A percentile compares a stretch with the other conserved stretches of the same genome.
Evolutionary conservation across 1,284 basidiomycete genomes (phyloP).

Genomic region (Rhodotorula sp.): DNA sequence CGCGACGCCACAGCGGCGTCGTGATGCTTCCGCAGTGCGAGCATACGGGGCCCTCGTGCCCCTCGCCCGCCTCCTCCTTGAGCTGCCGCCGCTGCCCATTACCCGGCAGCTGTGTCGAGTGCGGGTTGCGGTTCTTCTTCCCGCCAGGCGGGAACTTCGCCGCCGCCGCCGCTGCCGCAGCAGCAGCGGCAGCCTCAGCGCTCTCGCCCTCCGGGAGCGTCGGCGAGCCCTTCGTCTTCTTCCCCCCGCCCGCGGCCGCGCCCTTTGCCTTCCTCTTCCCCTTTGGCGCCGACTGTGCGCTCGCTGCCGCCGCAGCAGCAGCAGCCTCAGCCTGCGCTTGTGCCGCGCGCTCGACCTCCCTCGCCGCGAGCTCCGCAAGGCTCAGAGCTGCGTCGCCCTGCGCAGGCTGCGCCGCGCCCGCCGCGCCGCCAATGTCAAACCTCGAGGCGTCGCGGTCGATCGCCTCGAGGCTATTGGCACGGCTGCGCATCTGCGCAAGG

Average conservation of each 20-base stretch:
- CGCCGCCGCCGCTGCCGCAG: background rate
- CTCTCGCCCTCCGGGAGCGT: constrained; percentile 5
- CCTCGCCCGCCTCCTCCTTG: constrained; percentile 33
- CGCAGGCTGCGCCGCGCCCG: background rate
- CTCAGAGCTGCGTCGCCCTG: background rate
- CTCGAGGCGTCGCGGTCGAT: constrained; percentile 23
- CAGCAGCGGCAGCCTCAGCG: background rate
- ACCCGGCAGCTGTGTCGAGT: constrained; percentile 38
- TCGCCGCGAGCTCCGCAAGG: constrained; percentile 5
- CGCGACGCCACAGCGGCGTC: constrained; percentile 43
- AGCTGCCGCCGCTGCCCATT: constrained; percentile 16
- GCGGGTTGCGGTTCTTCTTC: constrained; percentile 44
- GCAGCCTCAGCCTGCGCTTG: background rate
- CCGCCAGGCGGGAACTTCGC: background rate
- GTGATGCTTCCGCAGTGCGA: constrained; percentile 38
- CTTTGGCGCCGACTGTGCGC: constrained; percentile 17
- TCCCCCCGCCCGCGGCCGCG: constrained; percentile 3
- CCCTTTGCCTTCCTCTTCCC: constrained; percentile 33
- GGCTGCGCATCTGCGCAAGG: constrained; percentile 28
- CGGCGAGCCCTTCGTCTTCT: constrained; percentile 15
- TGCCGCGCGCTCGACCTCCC: constrained; percentile 19
- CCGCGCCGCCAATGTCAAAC: constrained; percentile 8
- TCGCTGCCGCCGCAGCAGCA: background rate
- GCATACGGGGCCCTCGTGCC: constrained; percentile 36
- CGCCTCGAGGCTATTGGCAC: constrained; percentile 29